Conservation (phyloP, 1,139 yeast species). For the Yamadazyma dushanensis region DNA sequence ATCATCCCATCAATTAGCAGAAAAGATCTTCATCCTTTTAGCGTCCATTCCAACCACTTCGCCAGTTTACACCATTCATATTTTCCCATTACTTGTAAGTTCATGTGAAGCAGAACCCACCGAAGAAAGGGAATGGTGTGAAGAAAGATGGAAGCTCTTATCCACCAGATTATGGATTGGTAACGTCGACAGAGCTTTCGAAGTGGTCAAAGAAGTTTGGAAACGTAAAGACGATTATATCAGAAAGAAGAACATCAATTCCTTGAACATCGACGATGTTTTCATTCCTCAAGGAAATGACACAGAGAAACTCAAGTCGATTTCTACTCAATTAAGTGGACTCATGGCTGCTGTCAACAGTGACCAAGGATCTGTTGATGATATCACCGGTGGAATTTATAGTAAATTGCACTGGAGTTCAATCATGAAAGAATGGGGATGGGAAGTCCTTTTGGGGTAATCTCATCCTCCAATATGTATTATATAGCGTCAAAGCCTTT, state of each 20-base stretch:
- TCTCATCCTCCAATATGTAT: background rate
- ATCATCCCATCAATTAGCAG: constrained; percentile 56
- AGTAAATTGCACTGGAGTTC: constrained; percentile 67
- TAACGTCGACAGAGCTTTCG: constrained; percentile 62
- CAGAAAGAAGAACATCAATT: constrained; percentile 21
- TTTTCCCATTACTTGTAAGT: constrained; percentile 61
- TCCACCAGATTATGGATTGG: constrained; percentile 61
- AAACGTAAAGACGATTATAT: constrained; percentile 50
- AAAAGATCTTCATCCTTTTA: constrained; percentile 55
- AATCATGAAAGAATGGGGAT: constrained; percentile 73
- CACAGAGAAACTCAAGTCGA: constrained; percentile 23
- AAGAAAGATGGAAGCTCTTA: constrained; percentile 57
- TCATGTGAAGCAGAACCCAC: constrained; percentile 63
- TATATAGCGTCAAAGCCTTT: background rate
- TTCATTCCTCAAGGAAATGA: constrained; percentile 20
- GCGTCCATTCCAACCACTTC: constrained; percentile 67
- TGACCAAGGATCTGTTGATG: constrained; percentile 31
- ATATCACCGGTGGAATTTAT: constrained; percentile 41
- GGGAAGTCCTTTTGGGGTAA: constrained; percentile 61
- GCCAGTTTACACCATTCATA: constrained; percentile 56
- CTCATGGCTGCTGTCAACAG: constrained; percentile 41
- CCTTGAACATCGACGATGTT: constrained; percentile 13
- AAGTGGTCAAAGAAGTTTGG: constrained; percentile 74
- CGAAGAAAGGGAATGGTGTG: constrained; percentile 65
- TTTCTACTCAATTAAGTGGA: constrained; percentile 41